Evolutionary conservation across 768 basidiomycete species (phyloP).

Genomic region (Fibroporia radiculosa): DNA sequence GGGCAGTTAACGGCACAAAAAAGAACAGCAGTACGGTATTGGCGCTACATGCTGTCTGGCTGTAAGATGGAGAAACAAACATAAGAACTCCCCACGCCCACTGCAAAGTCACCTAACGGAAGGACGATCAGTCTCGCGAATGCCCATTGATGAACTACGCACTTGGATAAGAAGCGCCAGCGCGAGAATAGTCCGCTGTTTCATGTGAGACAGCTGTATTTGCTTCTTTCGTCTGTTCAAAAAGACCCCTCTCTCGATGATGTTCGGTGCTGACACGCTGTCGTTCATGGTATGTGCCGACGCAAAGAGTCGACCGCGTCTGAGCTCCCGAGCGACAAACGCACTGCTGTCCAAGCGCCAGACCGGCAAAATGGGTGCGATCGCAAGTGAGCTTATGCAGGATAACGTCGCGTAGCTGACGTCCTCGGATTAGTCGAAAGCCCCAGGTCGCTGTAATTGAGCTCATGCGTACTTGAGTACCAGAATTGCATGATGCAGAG

Average conservation of each 20-base stretch:
- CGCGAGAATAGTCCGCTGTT: conserved; percentile 15
- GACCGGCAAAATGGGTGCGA: conserved; percentile 19
- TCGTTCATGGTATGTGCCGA: too few species aligned
- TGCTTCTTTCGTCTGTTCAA: not conserved
- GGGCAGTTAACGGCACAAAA: conserved; percentile 8
- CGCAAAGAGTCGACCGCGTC: conserved; percentile 2
- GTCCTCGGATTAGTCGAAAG: conserved; percentile 4
- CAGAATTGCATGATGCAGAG: conserved; percentile 20
- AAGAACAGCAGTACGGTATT: conserved; percentile 16
- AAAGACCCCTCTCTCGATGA: too few species aligned
- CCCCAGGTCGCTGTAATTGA: not conserved
- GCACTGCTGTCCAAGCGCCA: too few species aligned
- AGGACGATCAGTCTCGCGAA: not conserved
- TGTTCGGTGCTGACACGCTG: too few species aligned
- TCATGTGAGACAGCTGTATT: conserved; percentile 13
- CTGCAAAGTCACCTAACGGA: conserved; percentile 17
- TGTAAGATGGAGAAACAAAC: conserved; percentile 18
- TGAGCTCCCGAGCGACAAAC: too few species aligned
- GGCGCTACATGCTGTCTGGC: conserved; percentile 16
- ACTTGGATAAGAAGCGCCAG: conserved; percentile 20
- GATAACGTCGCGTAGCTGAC: conserved; percentile 15
- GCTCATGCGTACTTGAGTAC: conserved; percentile 16
- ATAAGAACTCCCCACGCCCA: conserved; percentile 22
- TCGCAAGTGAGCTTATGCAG: conserved; percentile 20
- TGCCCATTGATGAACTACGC: not conserved